Conservation (phyloP, 768 basidiomycete species). For the Suillus brevipes region DNA sequence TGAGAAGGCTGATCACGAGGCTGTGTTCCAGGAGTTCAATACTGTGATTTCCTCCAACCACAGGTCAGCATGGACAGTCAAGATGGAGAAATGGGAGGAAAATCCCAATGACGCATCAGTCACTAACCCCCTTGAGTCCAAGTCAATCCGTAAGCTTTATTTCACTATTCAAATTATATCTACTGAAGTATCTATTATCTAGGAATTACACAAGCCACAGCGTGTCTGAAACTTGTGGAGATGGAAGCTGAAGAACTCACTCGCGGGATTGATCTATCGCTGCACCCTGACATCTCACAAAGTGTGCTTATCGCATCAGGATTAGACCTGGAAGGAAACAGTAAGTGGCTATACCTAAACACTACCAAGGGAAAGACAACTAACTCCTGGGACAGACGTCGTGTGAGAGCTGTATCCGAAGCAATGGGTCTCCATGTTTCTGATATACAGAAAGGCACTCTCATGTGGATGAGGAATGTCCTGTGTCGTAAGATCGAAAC, state of each 20-base stretch:
- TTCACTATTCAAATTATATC: neutral
- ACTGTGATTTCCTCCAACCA: neutral
- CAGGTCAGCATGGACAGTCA: neutral
- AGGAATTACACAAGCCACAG: neutral
- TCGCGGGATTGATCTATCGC: neutral
- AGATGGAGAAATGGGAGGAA: neutral
- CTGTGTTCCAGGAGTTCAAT: constrained; percentile 3
- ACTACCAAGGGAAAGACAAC: neutral
- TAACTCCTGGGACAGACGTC: neutral
- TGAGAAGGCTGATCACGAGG: constrained; percentile 4
- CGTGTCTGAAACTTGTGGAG: constrained; percentile 8
- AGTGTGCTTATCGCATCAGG: constrained; percentile 13
- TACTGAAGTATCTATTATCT: neutral
- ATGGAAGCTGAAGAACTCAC: constrained; percentile 9
- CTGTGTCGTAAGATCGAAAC: neutral
- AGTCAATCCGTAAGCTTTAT: neutral
- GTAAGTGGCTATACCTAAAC: constrained; percentile 5
- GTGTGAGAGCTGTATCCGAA: neutral
- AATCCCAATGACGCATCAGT: neutral
- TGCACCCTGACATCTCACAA: constrained; percentile 11
- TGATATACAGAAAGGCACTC: neutral
- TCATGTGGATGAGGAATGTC: neutral
- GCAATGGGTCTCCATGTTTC: neutral
- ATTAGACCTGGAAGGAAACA: constrained; percentile 19
- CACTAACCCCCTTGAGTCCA: neutral